These are phyloP conservation scores for Neostapfia colusana DNA, from an alignment of 176 grass and related monocot species.

Conservation along the genomic window DNA sequence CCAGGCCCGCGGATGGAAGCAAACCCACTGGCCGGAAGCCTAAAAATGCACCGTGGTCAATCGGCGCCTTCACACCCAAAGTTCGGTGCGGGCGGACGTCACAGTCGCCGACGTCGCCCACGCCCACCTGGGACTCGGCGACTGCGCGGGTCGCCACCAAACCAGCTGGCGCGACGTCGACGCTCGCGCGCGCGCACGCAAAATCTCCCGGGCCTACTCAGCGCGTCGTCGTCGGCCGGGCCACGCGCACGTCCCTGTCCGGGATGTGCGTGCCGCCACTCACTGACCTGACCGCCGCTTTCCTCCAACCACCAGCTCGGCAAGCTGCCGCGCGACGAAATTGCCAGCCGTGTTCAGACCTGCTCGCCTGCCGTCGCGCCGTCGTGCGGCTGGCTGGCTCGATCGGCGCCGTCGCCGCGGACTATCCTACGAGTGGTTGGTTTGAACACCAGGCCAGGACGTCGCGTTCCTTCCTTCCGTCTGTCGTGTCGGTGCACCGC, in stretches of 20 bases:
- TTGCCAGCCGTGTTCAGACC: slow-evolving; percentile 14
- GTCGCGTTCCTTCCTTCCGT: neutral
- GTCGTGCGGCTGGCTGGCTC: neutral
- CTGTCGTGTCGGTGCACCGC: neutral
- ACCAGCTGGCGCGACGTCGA: slow-evolving; percentile 30
- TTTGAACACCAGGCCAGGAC: neutral
- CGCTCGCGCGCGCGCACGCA: neutral
- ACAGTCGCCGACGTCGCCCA: neutral
- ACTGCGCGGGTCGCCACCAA: slow-evolving; percentile 3
- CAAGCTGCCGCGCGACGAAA: slow-evolving; percentile 23
- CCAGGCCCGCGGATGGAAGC: neutral
- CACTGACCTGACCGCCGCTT: neutral
- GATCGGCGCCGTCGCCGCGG: neutral
- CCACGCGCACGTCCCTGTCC: neutral
- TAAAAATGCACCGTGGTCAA: slow-evolving; percentile 20
- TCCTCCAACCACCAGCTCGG: neutral
- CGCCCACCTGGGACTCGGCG: too few relatives aligned
- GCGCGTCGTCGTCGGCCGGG: neutral
- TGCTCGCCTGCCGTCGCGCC: neutral
- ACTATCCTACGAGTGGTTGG: neutral
- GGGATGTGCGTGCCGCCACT: slow-evolving; percentile 13
- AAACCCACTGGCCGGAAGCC: slow-evolving; percentile 11
- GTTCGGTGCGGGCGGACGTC: neutral
- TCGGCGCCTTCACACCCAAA: slow-evolving; percentile 30
- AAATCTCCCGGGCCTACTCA: neutral